Percentiles rank a stretch among this genome's conserved stretches.
These are phyloP conservation scores for Globisporangium rhizosaccharum DNA, from an alignment of 352 stramenopile species.

Conservation along the genomic window DNA sequence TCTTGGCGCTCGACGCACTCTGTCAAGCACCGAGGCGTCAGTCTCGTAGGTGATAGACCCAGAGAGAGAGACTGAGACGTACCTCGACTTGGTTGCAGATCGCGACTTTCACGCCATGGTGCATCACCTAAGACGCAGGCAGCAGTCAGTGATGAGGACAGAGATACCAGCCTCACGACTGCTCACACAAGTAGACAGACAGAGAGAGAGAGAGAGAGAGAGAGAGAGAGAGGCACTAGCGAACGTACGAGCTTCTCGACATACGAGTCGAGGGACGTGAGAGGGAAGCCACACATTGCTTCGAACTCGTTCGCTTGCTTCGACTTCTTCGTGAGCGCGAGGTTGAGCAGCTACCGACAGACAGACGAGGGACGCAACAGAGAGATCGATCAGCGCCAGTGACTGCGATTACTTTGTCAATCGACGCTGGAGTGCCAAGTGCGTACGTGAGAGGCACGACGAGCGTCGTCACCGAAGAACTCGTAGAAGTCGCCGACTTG, in stretches of 20 bases:
- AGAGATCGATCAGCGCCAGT: background rate
- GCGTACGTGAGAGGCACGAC: conserved; percentile 57
- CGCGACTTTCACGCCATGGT: conserved; percentile 78
- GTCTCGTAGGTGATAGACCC: background rate
- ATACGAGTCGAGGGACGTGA: conserved; percentile 68
- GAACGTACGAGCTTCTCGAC: conserved; percentile 68
- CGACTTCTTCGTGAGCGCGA: conserved; percentile 62
- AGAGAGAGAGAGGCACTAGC: background rate
- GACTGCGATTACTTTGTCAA: too few species aligned
- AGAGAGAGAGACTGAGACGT: background rate
- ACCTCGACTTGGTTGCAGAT: conserved; percentile 83
- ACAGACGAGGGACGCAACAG: too few species aligned
- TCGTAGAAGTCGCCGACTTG: conserved; percentile 86
- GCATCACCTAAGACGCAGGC: conserved; percentile 45
- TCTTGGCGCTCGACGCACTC: conserved; percentile 43
- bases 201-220: background rate
- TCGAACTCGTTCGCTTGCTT: conserved; percentile 52
- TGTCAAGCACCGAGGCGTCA: conserved; percentile 6
- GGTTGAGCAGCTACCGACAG: conserved; percentile 45
- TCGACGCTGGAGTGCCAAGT: too few species aligned
- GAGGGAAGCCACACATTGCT: conserved; percentile 75
- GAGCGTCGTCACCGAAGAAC: conserved; percentile 74
- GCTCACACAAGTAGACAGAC: background rate
- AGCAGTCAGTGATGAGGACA: background rate
- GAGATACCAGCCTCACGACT: background rate